Evolutionary conservation across 2,329 filamentous ascomycete genomes (phyloP), one percentile per base, ranked within the genome.

Genomic region (Penicillium frequentans): DNA sequence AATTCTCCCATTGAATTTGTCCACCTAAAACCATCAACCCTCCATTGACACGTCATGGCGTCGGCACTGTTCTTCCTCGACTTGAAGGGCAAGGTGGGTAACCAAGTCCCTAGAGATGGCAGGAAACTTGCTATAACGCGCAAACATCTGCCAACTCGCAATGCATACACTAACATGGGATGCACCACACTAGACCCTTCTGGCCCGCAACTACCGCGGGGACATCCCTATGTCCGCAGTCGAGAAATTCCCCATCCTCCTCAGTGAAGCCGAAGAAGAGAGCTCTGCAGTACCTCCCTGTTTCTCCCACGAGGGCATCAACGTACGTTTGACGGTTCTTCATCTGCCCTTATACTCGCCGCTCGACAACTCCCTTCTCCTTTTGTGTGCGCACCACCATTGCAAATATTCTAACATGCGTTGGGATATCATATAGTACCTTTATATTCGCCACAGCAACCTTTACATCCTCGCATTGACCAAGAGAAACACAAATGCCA

Each of bases 151-250:
- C 47, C 44, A 54, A 42, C 43, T 37, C 52, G 44, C 47, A 67
- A 71, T 64, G 70, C 64, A 45, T 59, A 54, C 54, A 56, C 48
- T 50, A 27, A 52, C 19, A 33, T 39, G 50, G 21, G 33, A 45
- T 35, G 16, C 35, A 31, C 48, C 63, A 68, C 46, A 70, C 63
- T 75, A 96, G 93, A 98, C 95, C 82, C 93, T 99, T 69, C 85
- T 99, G 72, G 95, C 95, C 77, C 91, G 95, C 73, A 99, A 99
- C 81, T 99, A 99, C 78, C 87, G 95, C 75, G 95, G 95, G 76
- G 95, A 99, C 70, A 96, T 99, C 64, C 95, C 95, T 77, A 98
- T 99, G 95, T 96, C 92, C 57, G 95, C 95, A 35, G 95, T 99
- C 70, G 95, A 99, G 79, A 96, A 96, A 77, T 99, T 99, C 75